A percentile compares a stretch with the other conserved stretches of the same genome.
These are phyloP conservation scores for Salix udensis DNA, from an alignment of 345 rosid genomes.

Conservation along the genomic window DNA sequence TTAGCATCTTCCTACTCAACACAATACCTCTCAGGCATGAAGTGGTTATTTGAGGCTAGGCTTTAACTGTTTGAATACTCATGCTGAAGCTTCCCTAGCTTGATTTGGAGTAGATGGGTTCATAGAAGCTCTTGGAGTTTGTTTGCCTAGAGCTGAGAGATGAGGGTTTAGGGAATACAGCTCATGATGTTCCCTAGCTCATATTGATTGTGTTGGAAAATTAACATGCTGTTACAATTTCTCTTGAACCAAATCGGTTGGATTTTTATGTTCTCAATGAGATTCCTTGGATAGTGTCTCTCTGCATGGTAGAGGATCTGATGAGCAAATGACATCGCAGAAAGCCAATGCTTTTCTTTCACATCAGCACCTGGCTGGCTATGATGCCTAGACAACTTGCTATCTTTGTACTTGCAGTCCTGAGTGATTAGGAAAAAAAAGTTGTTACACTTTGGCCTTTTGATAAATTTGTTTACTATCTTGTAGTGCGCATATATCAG, in stretches of 20 bases:
- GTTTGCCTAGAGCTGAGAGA: neutral
- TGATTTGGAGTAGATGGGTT: neutral
- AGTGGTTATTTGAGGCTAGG: neutral
- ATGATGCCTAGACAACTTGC: neutral
- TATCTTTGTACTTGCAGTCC: neutral
- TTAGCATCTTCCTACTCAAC: neutral
- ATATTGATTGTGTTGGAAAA: neutral
- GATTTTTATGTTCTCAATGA: neutral
- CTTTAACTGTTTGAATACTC: neutral
- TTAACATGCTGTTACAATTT: neutral
- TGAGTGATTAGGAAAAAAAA: neutral
- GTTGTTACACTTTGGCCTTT: neutral
- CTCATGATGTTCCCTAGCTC: neutral
- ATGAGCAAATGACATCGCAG: neutral
- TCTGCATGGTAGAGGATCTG: neutral
- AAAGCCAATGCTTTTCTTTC: neutral
- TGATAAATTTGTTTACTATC: neutral
- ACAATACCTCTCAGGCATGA: neutral
- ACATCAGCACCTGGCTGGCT: neutral
- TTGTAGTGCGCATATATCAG: neutral
- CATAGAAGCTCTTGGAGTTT: neutral
- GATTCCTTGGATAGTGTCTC: neutral
- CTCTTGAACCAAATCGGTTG: neutral
- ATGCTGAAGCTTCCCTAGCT: neutral
- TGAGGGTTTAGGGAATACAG: neutral